phyloP scores from a whole-genome alignment of 1,284 basidiomycete species.

The Apiotrichum sp. region DNA sequence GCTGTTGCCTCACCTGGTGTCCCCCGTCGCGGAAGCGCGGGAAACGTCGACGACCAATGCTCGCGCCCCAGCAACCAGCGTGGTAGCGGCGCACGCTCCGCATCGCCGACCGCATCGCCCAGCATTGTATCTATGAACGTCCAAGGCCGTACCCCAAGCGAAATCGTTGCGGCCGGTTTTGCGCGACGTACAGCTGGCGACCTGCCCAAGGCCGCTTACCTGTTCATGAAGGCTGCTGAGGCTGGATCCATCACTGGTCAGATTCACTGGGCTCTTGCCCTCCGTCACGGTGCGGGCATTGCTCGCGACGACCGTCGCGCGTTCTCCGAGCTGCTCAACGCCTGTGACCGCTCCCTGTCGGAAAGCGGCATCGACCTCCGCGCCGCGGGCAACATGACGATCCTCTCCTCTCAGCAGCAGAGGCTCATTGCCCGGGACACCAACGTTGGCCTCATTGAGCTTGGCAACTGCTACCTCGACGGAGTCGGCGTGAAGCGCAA shows the following conservation, averaged over 20 bases:
- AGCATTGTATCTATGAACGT: neutral
- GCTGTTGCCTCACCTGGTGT: neutral
- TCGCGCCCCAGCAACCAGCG: too few relatives aligned
- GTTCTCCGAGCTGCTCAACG: slow-evolving; percentile 36
- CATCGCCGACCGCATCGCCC: neutral
- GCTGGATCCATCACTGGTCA: slow-evolving; percentile 38
- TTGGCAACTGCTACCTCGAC: slow-evolving; percentile 44
- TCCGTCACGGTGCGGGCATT: slow-evolving; percentile 43
- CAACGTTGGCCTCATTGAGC: slow-evolving; percentile 40
- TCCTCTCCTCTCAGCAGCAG: slow-evolving; percentile 25
- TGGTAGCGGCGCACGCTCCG: neutral
- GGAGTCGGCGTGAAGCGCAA: slow-evolving; percentile 41
- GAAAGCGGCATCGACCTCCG: slow-evolving; percentile 29
- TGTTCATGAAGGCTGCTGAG: slow-evolving; percentile 45
- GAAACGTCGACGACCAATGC: neutral
- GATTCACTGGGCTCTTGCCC: slow-evolving; percentile 42
- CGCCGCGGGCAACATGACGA: slow-evolving; percentile 21
- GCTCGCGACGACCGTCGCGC: slow-evolving; percentile 38
- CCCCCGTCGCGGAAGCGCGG: neutral
- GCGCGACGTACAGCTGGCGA: slow-evolving; percentile 36
- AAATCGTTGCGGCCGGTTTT: slow-evolving; percentile 29
- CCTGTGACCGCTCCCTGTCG: slow-evolving; percentile 35
- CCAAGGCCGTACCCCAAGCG: slow-evolving; percentile 3
- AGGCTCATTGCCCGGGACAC: slow-evolving; percentile 21
- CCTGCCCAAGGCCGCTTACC: slow-evolving; percentile 39